These are phyloP conservation scores for Yarrowia sp. DNA, from an alignment of 805 yeast genomes.

Conservation along the genomic window DNA sequence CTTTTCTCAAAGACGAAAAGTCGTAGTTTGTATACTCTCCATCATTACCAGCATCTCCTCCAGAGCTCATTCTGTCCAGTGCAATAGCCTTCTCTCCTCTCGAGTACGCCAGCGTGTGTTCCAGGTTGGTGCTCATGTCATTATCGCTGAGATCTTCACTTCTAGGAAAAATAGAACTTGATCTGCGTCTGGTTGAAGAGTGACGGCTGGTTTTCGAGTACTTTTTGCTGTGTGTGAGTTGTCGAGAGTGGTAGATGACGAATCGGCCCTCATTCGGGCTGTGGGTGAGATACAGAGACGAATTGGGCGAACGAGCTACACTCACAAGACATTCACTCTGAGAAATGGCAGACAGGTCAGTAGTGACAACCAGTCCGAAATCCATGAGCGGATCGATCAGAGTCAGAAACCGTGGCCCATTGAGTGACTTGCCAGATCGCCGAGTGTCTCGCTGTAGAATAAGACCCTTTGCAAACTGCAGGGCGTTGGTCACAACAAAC, in stretches of 20 bases:
- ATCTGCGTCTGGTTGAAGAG: constrained; percentile 28
- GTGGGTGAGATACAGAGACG: constrained; percentile 56
- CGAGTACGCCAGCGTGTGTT: constrained; percentile 29
- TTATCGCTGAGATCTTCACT: constrained; percentile 26
- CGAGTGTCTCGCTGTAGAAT: constrained; percentile 53
- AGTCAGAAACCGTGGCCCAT: constrained; percentile 52
- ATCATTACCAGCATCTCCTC: constrained; percentile 36
- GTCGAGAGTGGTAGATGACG: constrained; percentile 56
- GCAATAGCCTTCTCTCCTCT: constrained; percentile 31
- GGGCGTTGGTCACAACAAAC: constrained; percentile 57
- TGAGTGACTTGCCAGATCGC: constrained; percentile 27
- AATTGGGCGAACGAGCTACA: constrained; percentile 49
- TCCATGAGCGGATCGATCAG: constrained; percentile 73
- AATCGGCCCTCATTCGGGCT: constrained; percentile 48
- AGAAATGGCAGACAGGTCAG: constrained; percentile 65
- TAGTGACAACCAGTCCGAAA: constrained; percentile 66
- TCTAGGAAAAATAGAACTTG: constrained; percentile 27
- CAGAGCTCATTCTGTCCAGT: constrained; percentile 29
- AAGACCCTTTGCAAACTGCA: constrained; percentile 66
- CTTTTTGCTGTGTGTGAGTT: constrained; percentile 35
- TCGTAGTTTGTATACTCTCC: constrained; percentile 3
- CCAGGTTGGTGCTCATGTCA: constrained; percentile 30
- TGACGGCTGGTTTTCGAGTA: constrained; percentile 22
- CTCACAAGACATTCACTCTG: constrained; percentile 54
- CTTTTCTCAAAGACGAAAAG: constrained; percentile 49